A percentile compares a stretch with the other conserved stretches of the same genome.
phyloP scores from a whole-genome alignment of 2,329 filamentous ascomycete genomes.

The Claviceps sp. region DNA sequence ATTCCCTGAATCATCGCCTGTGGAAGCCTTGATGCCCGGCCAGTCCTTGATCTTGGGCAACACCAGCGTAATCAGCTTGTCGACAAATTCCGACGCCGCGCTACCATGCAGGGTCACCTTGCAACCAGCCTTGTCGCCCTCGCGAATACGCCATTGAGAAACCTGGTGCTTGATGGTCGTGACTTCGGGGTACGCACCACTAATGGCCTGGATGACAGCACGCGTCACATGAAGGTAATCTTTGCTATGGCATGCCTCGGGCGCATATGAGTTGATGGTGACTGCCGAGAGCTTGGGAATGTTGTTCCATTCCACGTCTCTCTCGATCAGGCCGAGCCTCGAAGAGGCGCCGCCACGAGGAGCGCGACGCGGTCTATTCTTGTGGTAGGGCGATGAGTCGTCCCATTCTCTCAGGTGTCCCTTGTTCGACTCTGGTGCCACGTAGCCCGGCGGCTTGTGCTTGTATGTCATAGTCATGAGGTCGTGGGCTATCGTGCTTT shows the following conservation, averaged over 20 bases:
- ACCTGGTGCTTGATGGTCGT: slow-evolving; percentile 60
- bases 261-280: slow-evolving; percentile 65
- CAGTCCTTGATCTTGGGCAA: slow-evolving; percentile 95
- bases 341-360: slow-evolving; percentile 61
- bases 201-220: slow-evolving; percentile 75
- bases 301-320: slow-evolving; percentile 66
- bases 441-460: slow-evolving; percentile 69
- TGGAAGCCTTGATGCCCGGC: slow-evolving; percentile 50
- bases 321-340: slow-evolving; percentile 57
- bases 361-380: slow-evolving; percentile 73
- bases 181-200: slow-evolving; percentile 57
- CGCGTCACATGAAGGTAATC: slow-evolving; percentile 70
- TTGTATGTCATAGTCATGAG: slow-evolving; percentile 80
- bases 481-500: slow-evolving; percentile 74
- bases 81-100: slow-evolving; percentile 77
- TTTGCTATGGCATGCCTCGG: slow-evolving; percentile 56
- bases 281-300: slow-evolving; percentile 71
- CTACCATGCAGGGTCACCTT: slow-evolving; percentile 69
- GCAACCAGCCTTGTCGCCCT: slow-evolving; percentile 58
- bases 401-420: slow-evolving; percentile 76
- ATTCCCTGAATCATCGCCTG: slow-evolving; percentile 82
- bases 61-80: slow-evolving; percentile 81
- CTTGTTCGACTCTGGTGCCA: slow-evolving; percentile 27
- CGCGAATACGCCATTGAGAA: slow-evolving; percentile 58
- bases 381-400: slow-evolving; percentile 84